A percentile compares a stretch with the other conserved stretches of the same genome.
These are phyloP conservation scores for Botryotinia narcissicola DNA, from an alignment of 2,329 filamentous ascomycete species.

Conservation along the genomic window DNA sequence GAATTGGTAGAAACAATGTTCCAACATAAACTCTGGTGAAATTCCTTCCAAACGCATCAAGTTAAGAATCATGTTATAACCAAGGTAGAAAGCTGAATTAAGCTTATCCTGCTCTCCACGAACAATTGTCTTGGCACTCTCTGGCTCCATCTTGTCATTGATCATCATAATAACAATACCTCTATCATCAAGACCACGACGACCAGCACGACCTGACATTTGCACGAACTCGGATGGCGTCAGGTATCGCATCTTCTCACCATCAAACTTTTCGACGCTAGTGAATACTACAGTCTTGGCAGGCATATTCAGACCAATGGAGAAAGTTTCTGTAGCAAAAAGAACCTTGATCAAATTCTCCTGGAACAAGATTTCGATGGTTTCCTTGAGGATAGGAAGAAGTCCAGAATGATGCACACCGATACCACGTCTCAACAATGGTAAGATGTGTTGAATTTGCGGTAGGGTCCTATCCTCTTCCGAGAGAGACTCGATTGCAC, in stretches of 20 bases:
- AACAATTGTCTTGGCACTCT: slow-evolving; percentile 91
- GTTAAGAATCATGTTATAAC: slow-evolving; percentile 99
- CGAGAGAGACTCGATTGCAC: slow-evolving; percentile 86
- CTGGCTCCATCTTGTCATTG: slow-evolving; percentile 91
- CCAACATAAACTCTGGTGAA: slow-evolving; percentile 97
- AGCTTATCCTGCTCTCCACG: slow-evolving; percentile 95
- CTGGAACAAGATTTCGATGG: slow-evolving; percentile 98
- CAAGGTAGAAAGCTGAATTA: slow-evolving; percentile 95
- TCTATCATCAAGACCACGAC: slow-evolving; percentile 93
- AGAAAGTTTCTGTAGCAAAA: slow-evolving; percentile 98
- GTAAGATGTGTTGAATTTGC: slow-evolving; percentile 87
- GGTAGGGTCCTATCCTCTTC: slow-evolving; percentile 86
- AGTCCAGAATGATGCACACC: slow-evolving; percentile 97
- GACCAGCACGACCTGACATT: slow-evolving; percentile 96
- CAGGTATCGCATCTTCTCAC: slow-evolving; percentile 73
- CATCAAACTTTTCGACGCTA: slow-evolving; percentile 92
- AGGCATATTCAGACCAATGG: slow-evolving; percentile 98
- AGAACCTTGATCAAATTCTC: slow-evolving; percentile 97
- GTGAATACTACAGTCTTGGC: slow-evolving; percentile 99
- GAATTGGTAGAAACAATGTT: slow-evolving; percentile 97
- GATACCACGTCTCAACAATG: slow-evolving; percentile 84
- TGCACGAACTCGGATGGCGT: slow-evolving; percentile 97
- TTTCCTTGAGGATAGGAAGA: slow-evolving; percentile 94
- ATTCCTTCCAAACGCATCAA: slow-evolving; percentile 98
- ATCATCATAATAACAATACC: slow-evolving; percentile 99